Base-by-base conservation (phyloP, 2,329 filamentous ascomycete genomes). In the Aspergillus pseudotamarii region DNA sequence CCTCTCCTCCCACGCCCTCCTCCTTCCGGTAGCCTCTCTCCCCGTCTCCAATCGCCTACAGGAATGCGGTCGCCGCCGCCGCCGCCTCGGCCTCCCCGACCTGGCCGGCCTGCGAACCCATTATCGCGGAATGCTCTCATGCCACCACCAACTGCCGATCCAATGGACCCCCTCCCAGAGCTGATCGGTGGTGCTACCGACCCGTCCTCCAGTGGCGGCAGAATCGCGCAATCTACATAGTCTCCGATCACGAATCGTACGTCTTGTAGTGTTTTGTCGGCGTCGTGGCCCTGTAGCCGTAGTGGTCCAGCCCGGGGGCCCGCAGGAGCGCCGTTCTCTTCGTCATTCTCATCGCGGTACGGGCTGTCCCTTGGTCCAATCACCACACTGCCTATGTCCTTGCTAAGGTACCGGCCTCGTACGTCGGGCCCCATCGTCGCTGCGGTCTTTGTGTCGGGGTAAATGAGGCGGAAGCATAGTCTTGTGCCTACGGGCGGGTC, bases 231-330 rank as follows among this genome's bases (percentile, higher is more conserved):
- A 62, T 90, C 90, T 46, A 98, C 84, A 73, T 91, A 96, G 77
- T 98, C 94, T 0, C 94, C 94, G 66, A 95, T 90, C 12, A 97
- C 90, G 72, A 97, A 96, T 26, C 90, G 86, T 38, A 87, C 88
- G 59, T 96, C 92, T 43, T 84, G 84, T 36, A 98, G 79, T 10
- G 91, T 94, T 80, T 90, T 94, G 32, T 88, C 84, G 12, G 87
- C 85, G 32, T 92, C 89, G 6, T 85, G 85, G 38, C 83, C 83
- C 59, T 86, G 77, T 53, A 82, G 74, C 30, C 80, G 80, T 45
- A 80, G 69, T 4, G 69, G 59, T 2, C 69, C 71, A 14, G 55
- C 73, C 66, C 56, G 75, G 64, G 71, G 75, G 63, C 71, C 71
- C 65, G 66, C 62, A 21, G 67, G 72, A 19, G 68, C 74, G 54